Evolutionary conservation across 2,329 filamentous ascomycete genomes (phyloP).

Genomic region (Anthostomella pinea): DNA sequence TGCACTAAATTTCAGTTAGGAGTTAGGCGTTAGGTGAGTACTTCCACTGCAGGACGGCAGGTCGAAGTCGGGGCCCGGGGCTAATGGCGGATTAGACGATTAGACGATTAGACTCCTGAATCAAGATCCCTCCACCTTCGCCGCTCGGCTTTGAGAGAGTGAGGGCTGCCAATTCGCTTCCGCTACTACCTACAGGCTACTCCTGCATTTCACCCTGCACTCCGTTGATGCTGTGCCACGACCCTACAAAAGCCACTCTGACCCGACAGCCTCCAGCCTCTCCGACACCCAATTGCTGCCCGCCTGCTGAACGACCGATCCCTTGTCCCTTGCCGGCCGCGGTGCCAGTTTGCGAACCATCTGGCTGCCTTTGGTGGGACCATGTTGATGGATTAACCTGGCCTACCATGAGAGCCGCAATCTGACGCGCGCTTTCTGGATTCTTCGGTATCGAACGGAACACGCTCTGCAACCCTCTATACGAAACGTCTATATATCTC

Average conservation of each 20-base stretch:
- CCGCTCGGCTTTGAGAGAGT: conserved; percentile 16
- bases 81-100: neutral
- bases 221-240: conserved; percentile 13
- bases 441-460: conserved; percentile 15
- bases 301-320: neutral
- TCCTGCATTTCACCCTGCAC: conserved; percentile 13
- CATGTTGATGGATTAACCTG: conserved; percentile 32
- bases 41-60: neutral
- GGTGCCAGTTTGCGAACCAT: conserved; percentile 9
- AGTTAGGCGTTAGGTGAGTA: neutral
- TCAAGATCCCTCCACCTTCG: conserved; percentile 13
- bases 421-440: conserved; percentile 28
- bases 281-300: neutral
- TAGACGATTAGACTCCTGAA: conserved; percentile 1
- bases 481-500: conserved; percentile 12
- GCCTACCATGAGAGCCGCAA: conserved; percentile 32
- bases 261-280: neutral
- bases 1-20: too few relatives aligned
- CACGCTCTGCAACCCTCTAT: conserved; percentile 1
- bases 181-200: conserved; percentile 7
- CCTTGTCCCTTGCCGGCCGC: conserved; percentile 4
- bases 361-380: conserved; percentile 18
- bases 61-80: neutral
- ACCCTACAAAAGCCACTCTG: conserved; percentile 4
- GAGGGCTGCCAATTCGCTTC: conserved; percentile 6